These are phyloP conservation scores for Trichosporon inkin DNA, from an alignment of 1,284 basidiomycete genomes.

Conservation along the genomic window DNA sequence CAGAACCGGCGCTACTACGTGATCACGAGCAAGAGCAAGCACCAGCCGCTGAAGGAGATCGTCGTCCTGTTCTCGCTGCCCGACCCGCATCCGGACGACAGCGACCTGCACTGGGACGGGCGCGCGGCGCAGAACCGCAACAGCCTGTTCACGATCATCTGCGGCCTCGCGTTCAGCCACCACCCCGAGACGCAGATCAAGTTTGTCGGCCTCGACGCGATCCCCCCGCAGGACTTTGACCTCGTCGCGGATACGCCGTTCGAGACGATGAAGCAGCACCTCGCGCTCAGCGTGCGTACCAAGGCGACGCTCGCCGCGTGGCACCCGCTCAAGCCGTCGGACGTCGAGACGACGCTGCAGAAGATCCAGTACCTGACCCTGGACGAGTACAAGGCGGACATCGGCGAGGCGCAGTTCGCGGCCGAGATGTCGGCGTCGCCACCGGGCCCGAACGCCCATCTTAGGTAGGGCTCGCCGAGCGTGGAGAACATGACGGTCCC, in stretches of 20 bases:
- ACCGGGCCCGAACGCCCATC: neutral
- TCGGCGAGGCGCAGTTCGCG: constrained; percentile 3
- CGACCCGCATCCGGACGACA: neutral
- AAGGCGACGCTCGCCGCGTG: neutral
- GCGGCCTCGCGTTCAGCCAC: neutral
- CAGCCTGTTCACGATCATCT: neutral
- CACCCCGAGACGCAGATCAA: neutral
- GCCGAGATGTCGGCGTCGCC: constrained; percentile 6
- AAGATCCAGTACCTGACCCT: neutral
- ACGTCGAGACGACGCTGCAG: neutral
- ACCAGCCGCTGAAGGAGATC: neutral
- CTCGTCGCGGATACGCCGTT: neutral
- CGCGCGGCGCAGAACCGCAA: neutral
- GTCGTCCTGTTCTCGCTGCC: neutral
- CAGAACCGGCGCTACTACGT: neutral
- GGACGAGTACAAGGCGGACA: constrained; percentile 1
- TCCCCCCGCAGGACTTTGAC: neutral
- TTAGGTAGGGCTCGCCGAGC: neutral
- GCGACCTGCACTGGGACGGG: neutral
- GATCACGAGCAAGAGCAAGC: neutral
- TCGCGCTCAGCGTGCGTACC: neutral
- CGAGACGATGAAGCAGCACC: neutral
- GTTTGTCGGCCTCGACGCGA: neutral
- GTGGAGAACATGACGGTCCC: too few species aligned
- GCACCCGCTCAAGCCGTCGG: neutral